These are phyloP conservation scores for Aspergillus eucalypticola DNA, from an alignment of 2,329 filamentous ascomycete genomes.

Conservation along the genomic window DNA sequence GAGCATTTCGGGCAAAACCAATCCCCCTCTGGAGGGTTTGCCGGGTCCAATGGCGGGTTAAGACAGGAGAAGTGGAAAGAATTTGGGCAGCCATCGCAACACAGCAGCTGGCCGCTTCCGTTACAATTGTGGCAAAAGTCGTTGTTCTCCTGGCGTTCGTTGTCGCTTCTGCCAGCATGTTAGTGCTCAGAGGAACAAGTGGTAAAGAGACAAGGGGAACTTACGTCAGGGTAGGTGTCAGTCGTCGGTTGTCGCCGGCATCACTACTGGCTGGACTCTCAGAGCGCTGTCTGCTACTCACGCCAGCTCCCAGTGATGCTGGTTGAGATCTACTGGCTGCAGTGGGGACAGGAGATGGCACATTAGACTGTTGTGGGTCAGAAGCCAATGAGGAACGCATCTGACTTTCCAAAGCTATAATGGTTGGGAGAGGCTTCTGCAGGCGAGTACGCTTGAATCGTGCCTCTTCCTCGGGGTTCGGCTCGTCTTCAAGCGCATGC, in stretches of 20 bases:
- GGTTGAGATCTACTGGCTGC: not conserved
- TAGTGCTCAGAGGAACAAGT: constrained; percentile 9
- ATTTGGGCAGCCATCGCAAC: constrained; percentile 87
- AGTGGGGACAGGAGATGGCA: constrained; percentile 14
- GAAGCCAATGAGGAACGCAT: constrained; percentile 27
- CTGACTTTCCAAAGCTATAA: constrained; percentile 26
- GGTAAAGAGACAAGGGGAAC: not conserved
- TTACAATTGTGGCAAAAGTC: constrained; percentile 87
- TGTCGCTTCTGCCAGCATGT: constrained; percentile 19
- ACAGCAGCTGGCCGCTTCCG: constrained; percentile 80
- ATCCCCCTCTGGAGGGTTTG: constrained; percentile 64
- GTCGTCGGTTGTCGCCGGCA: constrained; percentile 26
- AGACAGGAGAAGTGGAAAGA: constrained; percentile 90
- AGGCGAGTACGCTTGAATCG: constrained; percentile 30
- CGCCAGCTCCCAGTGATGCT: not conserved
- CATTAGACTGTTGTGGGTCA: constrained; percentile 11
- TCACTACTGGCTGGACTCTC: constrained; percentile 25
- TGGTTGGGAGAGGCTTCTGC: constrained; percentile 22
- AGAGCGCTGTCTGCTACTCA: constrained; percentile 14
- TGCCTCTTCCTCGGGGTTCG: constrained; percentile 28
- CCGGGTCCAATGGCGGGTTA: constrained; percentile 71
- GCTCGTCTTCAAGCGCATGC: constrained; percentile 31
- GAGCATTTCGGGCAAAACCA: constrained; percentile 76
- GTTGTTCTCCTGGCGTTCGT: constrained; percentile 66
- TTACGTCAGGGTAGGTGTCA: constrained; percentile 21